These are phyloP conservation scores for Lojkania enalia DNA, from an alignment of 2,329 filamentous ascomycete genomes.

Conservation along the genomic window DNA sequence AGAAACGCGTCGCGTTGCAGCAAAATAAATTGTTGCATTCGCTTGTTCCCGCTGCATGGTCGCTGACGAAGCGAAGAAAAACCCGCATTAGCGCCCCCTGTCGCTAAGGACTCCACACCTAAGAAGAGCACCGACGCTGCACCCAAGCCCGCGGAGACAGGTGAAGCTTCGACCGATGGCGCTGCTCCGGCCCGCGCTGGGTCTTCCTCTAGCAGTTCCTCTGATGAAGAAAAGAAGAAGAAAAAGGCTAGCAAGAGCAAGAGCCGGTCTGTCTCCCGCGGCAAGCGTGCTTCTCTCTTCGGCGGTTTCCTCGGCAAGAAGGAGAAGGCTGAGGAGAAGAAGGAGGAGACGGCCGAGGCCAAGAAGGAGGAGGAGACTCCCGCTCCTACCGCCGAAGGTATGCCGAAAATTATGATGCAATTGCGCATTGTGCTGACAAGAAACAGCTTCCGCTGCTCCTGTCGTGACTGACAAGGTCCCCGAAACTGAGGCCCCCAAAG, in stretches of 20 bases:
- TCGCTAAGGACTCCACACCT: slow-evolving; percentile 44
- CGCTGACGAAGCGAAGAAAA: slow-evolving; percentile 47
- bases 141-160: slow-evolving; percentile 39
- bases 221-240: slow-evolving; percentile 53
- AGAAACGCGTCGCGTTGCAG: slow-evolving; percentile 24
- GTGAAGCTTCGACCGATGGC: slow-evolving; percentile 29
- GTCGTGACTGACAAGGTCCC: slow-evolving; percentile 38
- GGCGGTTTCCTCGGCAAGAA: slow-evolving; percentile 64
- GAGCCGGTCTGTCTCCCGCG: slow-evolving; percentile 62
- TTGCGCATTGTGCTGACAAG: slow-evolving; percentile 11
- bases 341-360: slow-evolving; percentile 42
- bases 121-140: slow-evolving; percentile 55
- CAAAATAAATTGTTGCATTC: slow-evolving; percentile 29
- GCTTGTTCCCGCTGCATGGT: slow-evolving; percentile 34
- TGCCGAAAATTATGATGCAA: slow-evolving; percentile 9
- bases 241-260: slow-evolving; percentile 55
- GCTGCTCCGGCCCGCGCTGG: slow-evolving; percentile 41
- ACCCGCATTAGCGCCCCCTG: slow-evolving; percentile 47
- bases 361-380: slow-evolving; percentile 37
- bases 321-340: slow-evolving; percentile 54
- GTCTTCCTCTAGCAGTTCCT: slow-evolving; percentile 45
- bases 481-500: slow-evolving; percentile 49
- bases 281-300: slow-evolving; percentile 63
- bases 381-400: slow-evolving; percentile 39
- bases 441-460: slow-evolving; percentile 35